Evolutionary conservation across 441 rosid genomes (phyloP).

Genomic region (Arabidopsis lyrata): DNA sequence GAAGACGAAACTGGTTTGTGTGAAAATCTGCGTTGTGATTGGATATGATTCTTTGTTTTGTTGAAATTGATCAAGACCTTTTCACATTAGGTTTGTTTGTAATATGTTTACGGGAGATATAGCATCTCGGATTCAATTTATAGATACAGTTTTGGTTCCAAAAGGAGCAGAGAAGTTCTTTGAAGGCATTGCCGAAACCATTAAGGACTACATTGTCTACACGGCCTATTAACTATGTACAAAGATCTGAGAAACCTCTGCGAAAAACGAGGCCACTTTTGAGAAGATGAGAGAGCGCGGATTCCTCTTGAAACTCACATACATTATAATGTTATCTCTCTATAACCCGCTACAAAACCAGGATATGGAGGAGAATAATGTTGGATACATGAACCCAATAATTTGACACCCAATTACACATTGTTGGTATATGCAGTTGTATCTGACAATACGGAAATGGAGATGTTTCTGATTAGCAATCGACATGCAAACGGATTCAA

Average conservation of each 20-base stretch:
- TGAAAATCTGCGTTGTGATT: constrained; percentile 35
- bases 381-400: neutral
- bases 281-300: constrained; percentile 24
- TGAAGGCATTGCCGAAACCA: no score
- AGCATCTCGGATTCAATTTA: no score
- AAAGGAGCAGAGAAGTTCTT: no score
- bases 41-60: no score
- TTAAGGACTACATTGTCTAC: no score
- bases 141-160: no score
- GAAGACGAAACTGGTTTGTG: constrained; percentile 42
- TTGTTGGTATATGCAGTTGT: constrained; percentile 6
- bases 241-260: constrained; percentile 9
- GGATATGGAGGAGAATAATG: neutral
- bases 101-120: no score
- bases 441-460: neutral
- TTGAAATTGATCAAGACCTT: no score
- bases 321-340: constrained; percentile 26
- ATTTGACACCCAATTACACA: constrained; percentile 15
- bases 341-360: neutral
- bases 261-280: neutral
- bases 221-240: no score
- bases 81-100: no score
- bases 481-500: constrained; percentile 17
- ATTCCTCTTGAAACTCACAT: constrained; percentile 24
- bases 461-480: constrained; percentile 19